Conservation (phyloP, 441 rosid genomes). For the Mallotus repandus region DNA sequence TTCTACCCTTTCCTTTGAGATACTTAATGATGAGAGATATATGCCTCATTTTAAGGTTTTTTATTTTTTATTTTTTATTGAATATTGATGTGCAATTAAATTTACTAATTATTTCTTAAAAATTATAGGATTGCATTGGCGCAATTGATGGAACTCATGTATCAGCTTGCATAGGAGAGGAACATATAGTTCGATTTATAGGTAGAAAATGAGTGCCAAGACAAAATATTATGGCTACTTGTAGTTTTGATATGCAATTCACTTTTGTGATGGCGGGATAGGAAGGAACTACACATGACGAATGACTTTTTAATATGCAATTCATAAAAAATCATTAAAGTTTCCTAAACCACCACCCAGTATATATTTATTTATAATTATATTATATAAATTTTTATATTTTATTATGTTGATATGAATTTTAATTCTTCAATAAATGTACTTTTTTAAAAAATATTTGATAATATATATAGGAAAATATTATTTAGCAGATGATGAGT, state of each 20-base stretch:
- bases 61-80: background rate
- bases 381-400: background rate
- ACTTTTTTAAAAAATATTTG: background rate
- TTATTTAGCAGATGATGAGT: too few relatives aligned
- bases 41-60: background rate
- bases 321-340: background rate
- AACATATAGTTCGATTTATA: background rate
- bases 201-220: background rate
- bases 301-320: background rate
- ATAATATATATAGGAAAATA: background rate
- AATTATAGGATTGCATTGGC: background rate
- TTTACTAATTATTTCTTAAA: background rate
- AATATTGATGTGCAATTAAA: too few relatives aligned
- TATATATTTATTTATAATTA: background rate
- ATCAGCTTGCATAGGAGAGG: background rate
- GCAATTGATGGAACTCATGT: background rate
- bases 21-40: background rate
- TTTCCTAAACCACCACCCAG: background rate
- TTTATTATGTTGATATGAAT: too few relatives aligned
- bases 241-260: slow-evolving; percentile 5
- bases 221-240: background rate
- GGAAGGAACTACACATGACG: background rate
- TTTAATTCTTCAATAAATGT: background rate
- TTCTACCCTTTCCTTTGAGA: background rate
- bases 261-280: background rate